These are phyloP conservation scores for Rostrohypoxylon terebratum DNA, from an alignment of 495 filamentous ascomycete genomes.

Conservation along the genomic window DNA sequence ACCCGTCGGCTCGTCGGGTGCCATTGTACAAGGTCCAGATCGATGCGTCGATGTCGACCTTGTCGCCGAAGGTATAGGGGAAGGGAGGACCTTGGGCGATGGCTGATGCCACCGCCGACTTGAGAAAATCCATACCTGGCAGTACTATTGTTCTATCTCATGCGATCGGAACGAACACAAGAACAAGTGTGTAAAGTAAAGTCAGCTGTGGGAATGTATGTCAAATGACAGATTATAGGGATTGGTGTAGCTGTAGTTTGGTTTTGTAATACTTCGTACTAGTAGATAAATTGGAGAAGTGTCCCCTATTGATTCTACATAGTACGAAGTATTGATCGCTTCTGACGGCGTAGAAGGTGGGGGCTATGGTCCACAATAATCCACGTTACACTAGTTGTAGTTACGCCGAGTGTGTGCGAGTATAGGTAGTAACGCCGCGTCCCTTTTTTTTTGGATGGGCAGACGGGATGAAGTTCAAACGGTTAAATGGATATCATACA, in stretches of 20 bases:
- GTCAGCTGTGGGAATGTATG: neutral
- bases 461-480: neutral
- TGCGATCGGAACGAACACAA: constrained; percentile 11
- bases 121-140: constrained; percentile 89
- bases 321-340: too few species aligned
- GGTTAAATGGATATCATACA: neutral
- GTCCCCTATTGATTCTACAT: constrained; percentile 32
- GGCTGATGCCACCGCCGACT: constrained; percentile 94
- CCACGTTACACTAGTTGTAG: too few species aligned
- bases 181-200: neutral
- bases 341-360: constrained; percentile 5
- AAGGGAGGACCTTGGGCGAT: constrained; percentile 95
- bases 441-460: too few species aligned
- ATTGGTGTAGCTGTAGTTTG: neutral
- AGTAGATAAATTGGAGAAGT: constrained; percentile 31
- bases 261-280: too few species aligned
- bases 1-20: constrained; percentile 90
- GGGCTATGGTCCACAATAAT: constrained; percentile 26
- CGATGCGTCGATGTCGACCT: constrained; percentile 86
- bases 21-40: constrained; percentile 95
- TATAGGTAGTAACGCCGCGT: neutral
- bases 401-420: neutral
- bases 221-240: neutral
- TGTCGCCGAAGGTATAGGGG: constrained; percentile 90
- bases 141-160: constrained; percentile 38